Evolutionary conservation across 257 asterid species (phyloP), one percentile per base, ranked within the genome.

Genomic region (Fraxinus excelsior): DNA sequence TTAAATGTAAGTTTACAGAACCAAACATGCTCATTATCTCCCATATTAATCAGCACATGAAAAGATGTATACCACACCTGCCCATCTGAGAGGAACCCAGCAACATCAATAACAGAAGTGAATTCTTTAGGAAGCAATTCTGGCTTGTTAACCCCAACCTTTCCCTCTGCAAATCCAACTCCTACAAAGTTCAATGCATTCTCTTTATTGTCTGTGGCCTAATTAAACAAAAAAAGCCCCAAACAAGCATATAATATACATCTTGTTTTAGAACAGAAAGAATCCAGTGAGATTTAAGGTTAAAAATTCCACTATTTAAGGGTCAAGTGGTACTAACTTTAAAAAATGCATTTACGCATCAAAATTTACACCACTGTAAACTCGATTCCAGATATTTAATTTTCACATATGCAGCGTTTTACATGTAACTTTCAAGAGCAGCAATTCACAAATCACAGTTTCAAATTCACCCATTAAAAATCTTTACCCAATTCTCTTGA

Each of bases 51-150:
- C 51, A 21, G 69, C 77, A 51, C 4, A 13, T 40, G 2, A 13
- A 56, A 34, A 44, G 29, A 13, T 28, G 42, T 28, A 67, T 79
- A 75, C 28, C 83, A 49, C 14, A 94, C 97, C 98, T 93, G 98
- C 78, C 99, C 98, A 80, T 91, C 97, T 5, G 99, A 96, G 53
- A 96, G 88, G 89, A 93, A 96, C 2, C 98, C 99, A 19, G 99
- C 99, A 79, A 91, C 96, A 83, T 96, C 99, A 79, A 96, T 96
- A 18, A 93, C 92, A 0, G 91, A 7, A 40, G 92, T 90, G 21
- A 86, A 89, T 84, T 86, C 96, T 74, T 81, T 77, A 29, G 99
- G 99, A 73, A 94, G 90, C 88, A 94, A 79, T 80, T 92, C 98
- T 9, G 97, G 98, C 85, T 92, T 92, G 93, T 94, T 94, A 37